A percentile compares a stretch with the other conserved stretches of the same genome.
Conservation (phyloP, 352 stramenopile genomes). For the Hyaloperonospora arabidopsidis region DNA sequence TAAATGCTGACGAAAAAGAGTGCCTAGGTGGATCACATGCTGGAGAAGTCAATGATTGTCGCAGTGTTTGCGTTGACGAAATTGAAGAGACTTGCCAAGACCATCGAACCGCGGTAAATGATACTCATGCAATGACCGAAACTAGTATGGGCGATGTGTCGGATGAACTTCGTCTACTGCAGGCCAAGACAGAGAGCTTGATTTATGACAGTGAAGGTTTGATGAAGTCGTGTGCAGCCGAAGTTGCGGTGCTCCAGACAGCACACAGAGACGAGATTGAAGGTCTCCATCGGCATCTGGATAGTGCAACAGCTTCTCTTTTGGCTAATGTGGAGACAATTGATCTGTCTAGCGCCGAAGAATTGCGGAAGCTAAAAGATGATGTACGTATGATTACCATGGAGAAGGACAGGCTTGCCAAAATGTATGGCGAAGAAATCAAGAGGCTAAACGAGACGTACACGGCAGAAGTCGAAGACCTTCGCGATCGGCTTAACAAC, state of each 20-base stretch:
- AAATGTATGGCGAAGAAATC: constrained; percentile 7
- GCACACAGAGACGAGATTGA: constrained; percentile 10
- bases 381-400: constrained; percentile 4
- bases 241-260: constrained; percentile 19
- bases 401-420: constrained; percentile 4
- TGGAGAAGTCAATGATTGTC: too few species aligned
- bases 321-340: constrained; percentile 2
- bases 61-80: too few species aligned
- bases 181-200: constrained; percentile 16
- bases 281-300: constrained; percentile 15
- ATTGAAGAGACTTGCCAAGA: too few species aligned
- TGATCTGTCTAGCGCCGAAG: constrained; percentile 1
- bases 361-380: constrained; percentile 15
- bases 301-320: constrained; percentile 6
- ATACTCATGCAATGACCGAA: too few species aligned
- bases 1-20: too few species aligned
- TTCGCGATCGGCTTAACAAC: constrained; percentile 8
- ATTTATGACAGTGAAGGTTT: constrained; percentile 12
- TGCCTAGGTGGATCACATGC: too few species aligned
- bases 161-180: constrained; percentile 17
- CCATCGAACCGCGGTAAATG: too few species aligned
- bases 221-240: constrained; percentile 2
- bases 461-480: constrained; percentile 10
- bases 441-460: constrained; percentile 4
- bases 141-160: too few species aligned